Base-by-base conservation (phyloP, 73 alveolate genomes). In the Paramecium caudatum region DNA sequence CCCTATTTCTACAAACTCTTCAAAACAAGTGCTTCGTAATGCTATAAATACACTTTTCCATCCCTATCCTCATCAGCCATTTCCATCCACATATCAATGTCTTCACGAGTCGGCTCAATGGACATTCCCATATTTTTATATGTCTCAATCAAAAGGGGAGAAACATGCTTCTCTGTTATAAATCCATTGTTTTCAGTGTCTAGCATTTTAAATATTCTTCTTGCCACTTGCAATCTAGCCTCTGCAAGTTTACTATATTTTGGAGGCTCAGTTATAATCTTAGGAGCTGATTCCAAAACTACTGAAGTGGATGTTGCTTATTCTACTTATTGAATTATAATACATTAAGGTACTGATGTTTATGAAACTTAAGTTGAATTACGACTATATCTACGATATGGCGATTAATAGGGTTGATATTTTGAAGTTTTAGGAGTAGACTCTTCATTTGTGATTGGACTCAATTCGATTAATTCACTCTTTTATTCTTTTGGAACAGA, bases 81-180 rank as follows among this genome's bases (percentile, higher is more conserved):
- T 21, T 74, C 62, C 88, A 74, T 74, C 88, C 88, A 74, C 88
- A 74, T 27, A 23, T 41, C 88, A 23, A 74, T 27, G 43, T 74
- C 88, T 25, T 74, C 88, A 4, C 47, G n/a, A 34, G 88, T 37
- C 43, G 88, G 88, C 9, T 37, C 62, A 74, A 27, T 27, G 25
- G 17, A 9, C 62, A 74, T 74, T 0, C 68, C 68, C 88, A 74
- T 74, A 8, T 74, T 27, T 3, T 74, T 74, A 43, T 74, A 74
- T 0, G 88, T 74, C 55, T 74, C 88, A 9, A 74, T 21, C 46
- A 74, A 21, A 12, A 65, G 34, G 12, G 23, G 33, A n/a, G 88
- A 10, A 7, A 74, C 88, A 19, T 74, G 45, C 19, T 74, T 74
- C 32, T 74, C 88, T 21, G 88, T 74, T 19, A 74, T 74, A 17